phyloP scores from a whole-genome alignment of 176 grass and related monocot species.

The Stipa capillata region DNA sequence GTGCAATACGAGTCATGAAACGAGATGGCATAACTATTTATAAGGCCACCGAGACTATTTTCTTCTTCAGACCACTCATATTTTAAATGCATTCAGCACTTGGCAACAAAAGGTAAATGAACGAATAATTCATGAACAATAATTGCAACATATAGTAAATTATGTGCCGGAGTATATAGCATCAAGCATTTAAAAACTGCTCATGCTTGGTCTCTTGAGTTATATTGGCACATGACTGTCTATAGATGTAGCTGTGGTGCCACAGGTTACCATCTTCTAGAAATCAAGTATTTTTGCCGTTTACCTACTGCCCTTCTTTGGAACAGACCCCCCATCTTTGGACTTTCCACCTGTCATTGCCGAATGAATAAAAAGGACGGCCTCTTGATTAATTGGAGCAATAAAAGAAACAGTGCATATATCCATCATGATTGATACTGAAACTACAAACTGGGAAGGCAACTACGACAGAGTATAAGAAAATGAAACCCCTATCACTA shows the following conservation, averaged over 20 bases:
- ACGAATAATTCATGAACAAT: neutral
- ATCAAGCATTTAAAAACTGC: neutral
- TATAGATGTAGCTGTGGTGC: slow-evolving; percentile 39
- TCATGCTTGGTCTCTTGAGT: slow-evolving; percentile 1
- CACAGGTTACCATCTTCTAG: slow-evolving; percentile 62
- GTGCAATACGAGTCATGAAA: neutral
- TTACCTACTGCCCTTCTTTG: slow-evolving; percentile 99
- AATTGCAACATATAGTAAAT: neutral
- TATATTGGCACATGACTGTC: slow-evolving; percentile 21
- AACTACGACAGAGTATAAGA: neutral
- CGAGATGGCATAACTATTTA: neutral
- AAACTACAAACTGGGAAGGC: slow-evolving; percentile 15
- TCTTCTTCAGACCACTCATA: neutral
- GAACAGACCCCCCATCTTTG: slow-evolving; percentile 98
- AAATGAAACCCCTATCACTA: slow-evolving; percentile 28
- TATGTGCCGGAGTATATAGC: slow-evolving; percentile 9
- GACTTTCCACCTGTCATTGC: slow-evolving; percentile 99
- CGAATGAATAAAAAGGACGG: slow-evolving; percentile 77
- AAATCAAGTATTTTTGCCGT: slow-evolving; percentile 77
- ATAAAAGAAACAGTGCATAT: slow-evolving; percentile 68
- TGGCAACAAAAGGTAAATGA: neutral
- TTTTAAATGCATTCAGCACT: slow-evolving; percentile 12
- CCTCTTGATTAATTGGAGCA: slow-evolving; percentile 85
- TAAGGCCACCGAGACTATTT: neutral
- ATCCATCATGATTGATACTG: slow-evolving; percentile 46